phyloP scores from a whole-genome alignment of 2,329 filamentous ascomycete species.

The Ophiostoma novo-ulmi region DNA sequence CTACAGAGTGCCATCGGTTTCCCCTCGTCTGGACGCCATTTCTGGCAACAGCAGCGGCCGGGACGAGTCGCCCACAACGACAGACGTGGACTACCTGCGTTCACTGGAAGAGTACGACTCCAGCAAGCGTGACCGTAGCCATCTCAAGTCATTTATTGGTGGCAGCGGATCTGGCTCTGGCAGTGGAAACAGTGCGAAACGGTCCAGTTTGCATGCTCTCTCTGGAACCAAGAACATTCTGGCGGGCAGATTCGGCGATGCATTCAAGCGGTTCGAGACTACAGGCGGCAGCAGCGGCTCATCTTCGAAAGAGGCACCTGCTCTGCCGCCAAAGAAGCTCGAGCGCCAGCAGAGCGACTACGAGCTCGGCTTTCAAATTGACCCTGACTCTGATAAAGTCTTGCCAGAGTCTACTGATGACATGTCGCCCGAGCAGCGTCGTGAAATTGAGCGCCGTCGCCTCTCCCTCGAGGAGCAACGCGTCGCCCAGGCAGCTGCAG shows the following conservation, averaged over 20 bases:
- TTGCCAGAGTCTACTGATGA: conserved; percentile 60
- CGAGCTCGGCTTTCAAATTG: conserved; percentile 59
- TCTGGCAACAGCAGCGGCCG: conserved; percentile 21
- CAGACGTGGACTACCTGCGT: conserved; percentile 77
- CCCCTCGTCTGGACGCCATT: not conserved
- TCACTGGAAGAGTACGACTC: conserved; percentile 39
- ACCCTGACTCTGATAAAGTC: conserved; percentile 53
- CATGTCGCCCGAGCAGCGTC: conserved; percentile 78
- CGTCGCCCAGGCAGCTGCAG: conserved; percentile 81
- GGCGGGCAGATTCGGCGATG: conserved; percentile 85
- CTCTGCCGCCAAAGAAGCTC: conserved; percentile 41
- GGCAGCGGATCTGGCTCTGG: not conserved
- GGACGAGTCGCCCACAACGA: conserved; percentile 61
- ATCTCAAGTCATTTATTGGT: conserved; percentile 44
- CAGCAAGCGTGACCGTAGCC: conserved; percentile 48
- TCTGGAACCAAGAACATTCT: conserved; percentile 75
- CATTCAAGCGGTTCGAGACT: conserved; percentile 82
- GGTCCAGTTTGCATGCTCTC: conserved; percentile 66
- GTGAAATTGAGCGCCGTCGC: conserved; percentile 77
- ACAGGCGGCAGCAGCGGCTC: conserved; percentile 34
- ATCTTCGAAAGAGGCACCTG: not conserved
- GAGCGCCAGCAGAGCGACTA: conserved; percentile 61
- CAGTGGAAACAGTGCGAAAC: conserved; percentile 49
- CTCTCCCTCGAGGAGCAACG: conserved; percentile 84
- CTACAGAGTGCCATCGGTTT: conserved; percentile 22